Conservation (phyloP, 306 rosid species). For the Potentilla sterilis region DNA sequence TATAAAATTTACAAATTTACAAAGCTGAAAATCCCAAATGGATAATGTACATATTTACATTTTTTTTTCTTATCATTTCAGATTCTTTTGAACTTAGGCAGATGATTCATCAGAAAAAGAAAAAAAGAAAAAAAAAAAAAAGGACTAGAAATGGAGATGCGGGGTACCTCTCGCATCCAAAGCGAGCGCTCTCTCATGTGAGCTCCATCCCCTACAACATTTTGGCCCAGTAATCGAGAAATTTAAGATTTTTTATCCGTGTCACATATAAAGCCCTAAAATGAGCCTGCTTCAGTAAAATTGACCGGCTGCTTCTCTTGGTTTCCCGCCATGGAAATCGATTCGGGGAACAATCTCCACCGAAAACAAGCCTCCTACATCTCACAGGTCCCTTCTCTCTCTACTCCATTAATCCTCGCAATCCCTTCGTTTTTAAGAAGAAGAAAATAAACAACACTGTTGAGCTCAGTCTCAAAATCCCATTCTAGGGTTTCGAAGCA, state of each 20-base stretch:
- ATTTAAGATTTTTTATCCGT: too few species aligned
- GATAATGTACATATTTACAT: too few species aligned
- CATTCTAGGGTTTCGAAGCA: not conserved
- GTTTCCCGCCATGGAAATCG: conserved; percentile 76
- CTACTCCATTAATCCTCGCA: not conserved
- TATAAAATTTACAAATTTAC: too few species aligned
- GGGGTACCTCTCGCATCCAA: conserved; percentile 40
- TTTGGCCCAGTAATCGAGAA: not conserved
- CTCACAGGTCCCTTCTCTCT: conserved; percentile 37
- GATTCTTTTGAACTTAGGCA: too few species aligned
- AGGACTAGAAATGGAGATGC: conserved; percentile 2
- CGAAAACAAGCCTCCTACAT: conserved; percentile 53
- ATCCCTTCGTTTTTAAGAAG: too few species aligned
- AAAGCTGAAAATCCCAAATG: too few species aligned
- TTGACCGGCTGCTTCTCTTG: not conserved
- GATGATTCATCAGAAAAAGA: too few species aligned
- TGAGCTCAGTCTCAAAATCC: not conserved
- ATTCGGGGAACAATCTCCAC: conserved; percentile 39
- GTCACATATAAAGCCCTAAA: not conserved
- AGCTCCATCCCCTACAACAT: not conserved
- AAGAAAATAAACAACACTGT: not conserved
- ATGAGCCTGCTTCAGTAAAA: not conserved
- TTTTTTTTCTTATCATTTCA: too few species aligned
- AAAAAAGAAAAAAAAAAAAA: too few species aligned
- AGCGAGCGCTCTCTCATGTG: conserved; percentile 8